Conservation (phyloP, 2,329 filamentous ascomycete species). For the Lomentospora prolificans region DNA sequence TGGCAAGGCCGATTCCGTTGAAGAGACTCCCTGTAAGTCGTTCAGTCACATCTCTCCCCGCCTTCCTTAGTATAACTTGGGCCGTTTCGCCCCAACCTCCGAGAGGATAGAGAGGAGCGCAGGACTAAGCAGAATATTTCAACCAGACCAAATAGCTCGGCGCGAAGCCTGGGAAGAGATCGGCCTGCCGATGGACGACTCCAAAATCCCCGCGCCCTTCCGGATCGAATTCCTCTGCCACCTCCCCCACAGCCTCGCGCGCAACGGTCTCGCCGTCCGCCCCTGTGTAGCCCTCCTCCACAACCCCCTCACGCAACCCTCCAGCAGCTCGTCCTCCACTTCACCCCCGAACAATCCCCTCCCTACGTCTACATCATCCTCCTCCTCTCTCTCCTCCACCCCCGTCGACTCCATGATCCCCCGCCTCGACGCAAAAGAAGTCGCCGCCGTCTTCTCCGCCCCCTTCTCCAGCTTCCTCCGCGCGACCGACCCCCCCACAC, state of each 20-base stretch:
- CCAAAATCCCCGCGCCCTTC: slow-evolving; percentile 64
- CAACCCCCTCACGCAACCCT: slow-evolving; percentile 24
- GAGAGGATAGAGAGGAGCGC: neutral
- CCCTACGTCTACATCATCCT: slow-evolving; percentile 8
- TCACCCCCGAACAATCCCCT: neutral
- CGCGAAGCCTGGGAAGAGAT: slow-evolving; percentile 92
- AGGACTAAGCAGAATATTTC: too few species aligned
- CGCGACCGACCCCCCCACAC: slow-evolving; percentile 41
- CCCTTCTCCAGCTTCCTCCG: slow-evolving; percentile 77
- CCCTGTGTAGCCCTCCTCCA: slow-evolving; percentile 73
- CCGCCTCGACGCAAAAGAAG: slow-evolving; percentile 76
- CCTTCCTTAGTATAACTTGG: too few species aligned
- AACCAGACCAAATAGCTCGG: slow-evolving; percentile 65
- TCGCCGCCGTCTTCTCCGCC: slow-evolving; percentile 87
- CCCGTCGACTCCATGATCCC: slow-evolving; percentile 64
- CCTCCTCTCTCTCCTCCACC: slow-evolving; percentile 16
- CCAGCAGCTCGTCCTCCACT: slow-evolving; percentile 22
- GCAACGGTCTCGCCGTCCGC: slow-evolving; percentile 63
- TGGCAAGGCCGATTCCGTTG: slow-evolving; percentile 53
- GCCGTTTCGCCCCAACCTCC: too few species aligned
- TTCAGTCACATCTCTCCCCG: too few species aligned
- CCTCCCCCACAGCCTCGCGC: slow-evolving; percentile 65
- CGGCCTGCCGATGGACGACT: slow-evolving; percentile 65
- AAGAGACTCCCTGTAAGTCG: slow-evolving; percentile 53
- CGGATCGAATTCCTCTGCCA: slow-evolving; percentile 79